phyloP scores from a whole-genome alignment of 2,329 filamentous ascomycete genomes.

The Ceratocystiopsis minuta region DNA sequence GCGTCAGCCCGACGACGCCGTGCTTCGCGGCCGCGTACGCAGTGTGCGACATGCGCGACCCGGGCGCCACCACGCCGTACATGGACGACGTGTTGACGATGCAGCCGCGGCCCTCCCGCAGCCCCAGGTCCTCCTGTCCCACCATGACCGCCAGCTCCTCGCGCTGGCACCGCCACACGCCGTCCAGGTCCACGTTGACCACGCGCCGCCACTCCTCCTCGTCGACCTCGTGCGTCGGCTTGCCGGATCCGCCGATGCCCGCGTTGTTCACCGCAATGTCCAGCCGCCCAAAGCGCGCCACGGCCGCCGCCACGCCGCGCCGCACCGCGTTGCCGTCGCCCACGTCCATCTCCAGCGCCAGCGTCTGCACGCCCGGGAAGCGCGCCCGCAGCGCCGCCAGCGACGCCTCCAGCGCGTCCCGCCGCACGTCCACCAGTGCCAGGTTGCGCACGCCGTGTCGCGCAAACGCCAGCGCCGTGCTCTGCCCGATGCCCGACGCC shows the following conservation, averaged over 20 bases:
- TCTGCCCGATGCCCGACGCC: slow-evolving; percentile 26
- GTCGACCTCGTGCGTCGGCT: slow-evolving; percentile 25
- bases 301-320: slow-evolving; percentile 22
- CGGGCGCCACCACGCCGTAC: slow-evolving; percentile 26
- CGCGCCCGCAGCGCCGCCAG: slow-evolving; percentile 16
- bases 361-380: slow-evolving; percentile 20
- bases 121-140: slow-evolving; percentile 24
- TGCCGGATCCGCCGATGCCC: slow-evolving; percentile 25
- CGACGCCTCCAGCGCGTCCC: slow-evolving; percentile 15
- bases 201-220: slow-evolving; percentile 31
- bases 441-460: slow-evolving; percentile 27
- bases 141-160: slow-evolving; percentile 34
- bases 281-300: slow-evolving; percentile 30
- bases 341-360: slow-evolving; percentile 26
- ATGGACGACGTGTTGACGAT: slow-evolving; percentile 38
- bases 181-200: slow-evolving; percentile 33
- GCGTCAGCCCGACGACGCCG: slow-evolving; percentile 34
- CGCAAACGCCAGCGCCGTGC: slow-evolving; percentile 28
- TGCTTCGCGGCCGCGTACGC: slow-evolving; percentile 36
- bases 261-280: slow-evolving; percentile 39
- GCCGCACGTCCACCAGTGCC: slow-evolving; percentile 27
- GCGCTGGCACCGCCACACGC: slow-evolving; percentile 37
- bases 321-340: slow-evolving; percentile 23
- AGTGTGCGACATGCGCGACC: slow-evolving; percentile 19
- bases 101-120: slow-evolving; percentile 24